Percentiles rank a stretch among this genome's conserved stretches.
These are phyloP conservation scores for Solanum gracilifrons DNA, from an alignment of 257 asterid genomes.

Conservation along the genomic window DNA sequence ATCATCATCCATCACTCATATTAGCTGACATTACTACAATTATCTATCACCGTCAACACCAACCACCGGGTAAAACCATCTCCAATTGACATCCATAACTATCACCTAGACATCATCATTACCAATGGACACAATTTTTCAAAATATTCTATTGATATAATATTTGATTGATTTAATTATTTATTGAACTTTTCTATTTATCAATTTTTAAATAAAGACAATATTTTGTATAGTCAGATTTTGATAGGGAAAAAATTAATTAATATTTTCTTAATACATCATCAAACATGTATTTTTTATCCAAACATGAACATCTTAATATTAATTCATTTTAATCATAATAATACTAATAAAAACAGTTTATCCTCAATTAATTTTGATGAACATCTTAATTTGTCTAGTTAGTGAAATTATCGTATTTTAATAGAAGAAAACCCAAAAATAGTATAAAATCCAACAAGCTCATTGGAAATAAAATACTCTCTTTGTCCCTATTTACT, in stretches of 20 bases:
- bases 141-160: not conserved
- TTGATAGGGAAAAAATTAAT: not conserved
- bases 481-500: too few relatives aligned
- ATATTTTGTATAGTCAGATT: not conserved
- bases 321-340: not conserved
- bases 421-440: too few relatives aligned
- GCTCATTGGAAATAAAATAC: too few relatives aligned
- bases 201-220: not conserved
- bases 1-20: not conserved
- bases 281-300: not conserved
- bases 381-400: too few relatives aligned
- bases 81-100: not conserved
- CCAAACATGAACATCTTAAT: not conserved
- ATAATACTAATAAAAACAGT: not conserved
- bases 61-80: not conserved
- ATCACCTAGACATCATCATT: not conserved
- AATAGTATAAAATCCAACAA: too few relatives aligned
- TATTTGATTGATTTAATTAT: not conserved
- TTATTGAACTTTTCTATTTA: not conserved
- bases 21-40: not conserved
- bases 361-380: too few relatives aligned
- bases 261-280: not conserved
- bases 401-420: too few relatives aligned
- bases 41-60: not conserved
- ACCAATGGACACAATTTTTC: not conserved